phyloP scores from a whole-genome alignment of 164 flowering plant genomes.

The Litsea cubeba region DNA sequence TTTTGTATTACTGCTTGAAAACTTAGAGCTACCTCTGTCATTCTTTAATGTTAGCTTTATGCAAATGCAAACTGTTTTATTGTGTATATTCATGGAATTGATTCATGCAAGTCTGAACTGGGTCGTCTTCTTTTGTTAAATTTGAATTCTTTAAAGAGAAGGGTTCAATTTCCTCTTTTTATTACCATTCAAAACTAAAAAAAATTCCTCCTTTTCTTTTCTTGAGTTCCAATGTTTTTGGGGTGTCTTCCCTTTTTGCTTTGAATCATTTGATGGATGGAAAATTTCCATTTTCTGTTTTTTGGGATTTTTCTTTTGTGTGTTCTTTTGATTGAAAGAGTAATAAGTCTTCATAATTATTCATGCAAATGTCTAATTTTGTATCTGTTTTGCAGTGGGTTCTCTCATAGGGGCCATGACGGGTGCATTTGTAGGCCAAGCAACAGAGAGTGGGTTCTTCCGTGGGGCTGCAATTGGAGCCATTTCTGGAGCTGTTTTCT shows the following conservation, averaged over 20 bases:
- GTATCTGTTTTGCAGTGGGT: constrained; percentile 47
- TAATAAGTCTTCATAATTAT: not conserved
- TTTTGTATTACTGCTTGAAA: not conserved
- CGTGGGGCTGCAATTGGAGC: constrained; percentile 89
- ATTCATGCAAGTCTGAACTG: not conserved
- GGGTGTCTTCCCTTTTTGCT: not conserved
- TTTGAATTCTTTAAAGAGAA: not conserved
- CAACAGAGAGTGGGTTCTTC: constrained; percentile 81
- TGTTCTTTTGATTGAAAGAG: not conserved
- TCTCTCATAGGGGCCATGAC: constrained; percentile 77
- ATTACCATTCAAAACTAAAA: too few species aligned
- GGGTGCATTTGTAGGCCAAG: constrained; percentile 86
- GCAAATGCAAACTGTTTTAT: not conserved
- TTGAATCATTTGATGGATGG: not conserved
- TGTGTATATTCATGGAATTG: not conserved
- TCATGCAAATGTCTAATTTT: not conserved
- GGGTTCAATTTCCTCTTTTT: not conserved
- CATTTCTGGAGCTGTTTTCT: constrained; percentile 89
- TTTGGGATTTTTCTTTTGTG: not conserved
- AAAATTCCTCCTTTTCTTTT: too few species aligned
- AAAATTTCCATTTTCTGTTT: not conserved
- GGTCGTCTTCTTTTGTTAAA: not conserved
- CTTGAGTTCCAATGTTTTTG: not conserved
- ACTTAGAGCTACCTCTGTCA: not conserved
- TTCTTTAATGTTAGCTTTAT: not conserved